Evolutionary conservation across 371 early-diverging fungal species (phyloP).

Genomic region (Apophysomyces sp.): DNA sequence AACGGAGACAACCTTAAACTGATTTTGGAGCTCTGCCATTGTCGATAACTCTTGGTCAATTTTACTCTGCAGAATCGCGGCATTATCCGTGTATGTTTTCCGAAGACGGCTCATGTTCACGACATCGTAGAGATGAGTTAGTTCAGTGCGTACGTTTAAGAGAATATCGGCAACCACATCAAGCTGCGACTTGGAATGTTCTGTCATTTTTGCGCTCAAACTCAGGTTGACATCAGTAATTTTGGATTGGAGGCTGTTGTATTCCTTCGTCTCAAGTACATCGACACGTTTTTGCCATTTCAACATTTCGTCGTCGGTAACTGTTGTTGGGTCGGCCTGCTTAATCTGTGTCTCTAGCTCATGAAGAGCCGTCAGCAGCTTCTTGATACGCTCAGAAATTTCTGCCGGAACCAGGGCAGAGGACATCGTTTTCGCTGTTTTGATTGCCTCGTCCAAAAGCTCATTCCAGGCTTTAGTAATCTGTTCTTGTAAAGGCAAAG

Average conservation of each 20-base stretch:
- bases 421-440: background rate
- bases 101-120: constrained; percentile 18
- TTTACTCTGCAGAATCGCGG: constrained; percentile 4
- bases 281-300: background rate
- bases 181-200: constrained; percentile 2
- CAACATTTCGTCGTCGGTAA: constrained; percentile 9
- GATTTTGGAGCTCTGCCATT: constrained; percentile 2
- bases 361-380: background rate
- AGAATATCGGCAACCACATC: constrained; percentile 2
- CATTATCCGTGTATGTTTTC: constrained; percentile 14
- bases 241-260: background rate
- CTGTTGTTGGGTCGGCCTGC: constrained; percentile 3
- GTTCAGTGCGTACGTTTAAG: constrained; percentile 1
- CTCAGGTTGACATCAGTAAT: background rate
- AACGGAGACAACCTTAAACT: background rate
- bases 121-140: constrained; percentile 8
- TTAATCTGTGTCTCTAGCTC: background rate
- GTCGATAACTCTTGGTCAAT: background rate
- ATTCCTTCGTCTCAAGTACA: background rate
- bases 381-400: constrained; percentile 1
- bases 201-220: background rate
- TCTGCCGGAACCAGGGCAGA: constrained; percentile 20
- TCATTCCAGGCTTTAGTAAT: constrained; percentile 14
- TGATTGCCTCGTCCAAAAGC: background rate
- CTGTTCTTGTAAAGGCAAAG: constrained; percentile 17